Conservation (phyloP, 1,139 yeast genomes). For the Eremothecium cymbalariae region DNA sequence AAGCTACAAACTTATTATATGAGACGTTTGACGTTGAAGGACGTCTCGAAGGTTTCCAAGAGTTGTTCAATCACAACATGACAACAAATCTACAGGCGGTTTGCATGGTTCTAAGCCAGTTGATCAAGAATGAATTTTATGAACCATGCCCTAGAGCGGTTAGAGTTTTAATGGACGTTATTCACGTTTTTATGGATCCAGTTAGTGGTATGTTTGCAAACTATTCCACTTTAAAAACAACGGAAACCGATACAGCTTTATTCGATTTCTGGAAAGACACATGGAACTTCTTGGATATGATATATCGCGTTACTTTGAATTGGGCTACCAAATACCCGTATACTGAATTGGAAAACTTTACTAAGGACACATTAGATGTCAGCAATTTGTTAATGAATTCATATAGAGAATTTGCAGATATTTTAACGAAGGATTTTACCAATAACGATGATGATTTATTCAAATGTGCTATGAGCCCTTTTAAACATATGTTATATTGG, state of each 20-base stretch:
- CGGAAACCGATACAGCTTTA: slow-evolving; percentile 24
- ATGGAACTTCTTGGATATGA: slow-evolving; percentile 66
- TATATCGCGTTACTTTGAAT: slow-evolving; percentile 55
- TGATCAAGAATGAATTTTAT: slow-evolving; percentile 45
- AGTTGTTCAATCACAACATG: slow-evolving; percentile 40
- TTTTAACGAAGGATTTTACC: slow-evolving; percentile 27
- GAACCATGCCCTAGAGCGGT: slow-evolving; percentile 75
- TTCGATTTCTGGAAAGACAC: slow-evolving; percentile 51
- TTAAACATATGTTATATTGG: slow-evolving; percentile 65
- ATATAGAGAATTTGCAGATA: slow-evolving; percentile 45
- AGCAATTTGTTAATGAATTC: slow-evolving; percentile 63
- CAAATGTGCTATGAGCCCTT: slow-evolving; percentile 36
- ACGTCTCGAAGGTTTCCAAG: slow-evolving; percentile 61
- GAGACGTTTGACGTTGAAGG: slow-evolving; percentile 74
- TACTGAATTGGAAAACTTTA: slow-evolving; percentile 60
- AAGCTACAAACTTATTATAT: slow-evolving; percentile 63
- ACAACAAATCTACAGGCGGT: slow-evolving; percentile 43
- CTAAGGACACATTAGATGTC: slow-evolving; percentile 77
- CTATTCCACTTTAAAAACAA: slow-evolving; percentile 22
- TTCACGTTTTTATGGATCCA: slow-evolving; percentile 58
- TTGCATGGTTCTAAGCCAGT: slow-evolving; percentile 38
- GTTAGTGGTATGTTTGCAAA: slow-evolving; percentile 45
- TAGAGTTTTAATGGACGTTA: slow-evolving; percentile 66
- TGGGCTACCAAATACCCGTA: slow-evolving; percentile 67
- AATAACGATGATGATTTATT: slow-evolving; percentile 29